Base-by-base conservation (phyloP, 1,284 basidiomycete genomes). In the Rhizoctonia solani region DNA sequence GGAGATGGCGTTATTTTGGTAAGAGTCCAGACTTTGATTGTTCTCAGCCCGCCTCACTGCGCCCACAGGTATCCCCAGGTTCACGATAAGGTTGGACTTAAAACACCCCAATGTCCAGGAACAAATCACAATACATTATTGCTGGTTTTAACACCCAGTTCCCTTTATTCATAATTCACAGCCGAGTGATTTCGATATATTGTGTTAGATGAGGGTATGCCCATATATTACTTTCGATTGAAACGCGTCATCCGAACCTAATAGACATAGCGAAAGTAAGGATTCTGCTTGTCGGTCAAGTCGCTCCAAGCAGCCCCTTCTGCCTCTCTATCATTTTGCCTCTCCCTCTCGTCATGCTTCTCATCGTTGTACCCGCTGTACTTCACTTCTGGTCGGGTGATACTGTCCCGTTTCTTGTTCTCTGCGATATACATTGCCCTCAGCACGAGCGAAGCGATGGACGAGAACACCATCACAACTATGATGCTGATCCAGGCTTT, bases 1-100 rank as follows among this genome's bases (percentile, higher is more conserved):
- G 96, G 96, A 65, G 95, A 97, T 76, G 92, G 94, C 69, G 93
- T 96, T 14, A 95, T 96, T 71, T 79, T 96, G 76, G 93, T 94
- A 71, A 70, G 89, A 81, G 54, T 66, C 29, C n/a, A 39, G 41
- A 55, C 47, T 27, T 59, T 54, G 9, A 34, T 30, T 5, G 37
- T 34, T 52, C 1, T 42, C 29, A 19, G 50, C 11, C 42, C 25
- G 42, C 71, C 71, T 69, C 72, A 71, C 30, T 42, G 32, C 54
- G 41, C 27, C 50, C 29, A 25, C 68, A 91, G 89, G 89, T 91
- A 50, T 91, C 89, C 13, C 89, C 89, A 30, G 63, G 63, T 71
- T 68, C 46, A 71, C 68, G 47, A 67, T 68, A 41, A 71, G 65
- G 16, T 71, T 68, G 66, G 70, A 70, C 46, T 72, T 66, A 49